Percentiles rank a stretch among this genome's conserved stretches.
Conservation (phyloP, 352 stramenopile genomes). For the Pythium dissotocum region DNA sequence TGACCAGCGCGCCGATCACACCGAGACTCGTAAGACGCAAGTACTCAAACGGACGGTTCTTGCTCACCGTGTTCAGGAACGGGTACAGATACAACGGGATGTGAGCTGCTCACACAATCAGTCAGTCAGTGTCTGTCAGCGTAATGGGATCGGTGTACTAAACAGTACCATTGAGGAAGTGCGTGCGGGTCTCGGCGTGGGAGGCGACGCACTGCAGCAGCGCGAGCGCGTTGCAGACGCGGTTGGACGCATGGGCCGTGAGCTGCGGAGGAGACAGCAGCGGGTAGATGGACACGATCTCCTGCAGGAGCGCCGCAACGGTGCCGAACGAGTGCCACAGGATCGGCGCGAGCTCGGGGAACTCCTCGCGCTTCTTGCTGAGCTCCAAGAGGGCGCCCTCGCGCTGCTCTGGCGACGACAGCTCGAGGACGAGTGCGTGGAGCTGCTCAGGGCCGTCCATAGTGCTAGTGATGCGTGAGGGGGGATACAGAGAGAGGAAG, state of each 20-base stretch:
- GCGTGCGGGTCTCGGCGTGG: slow-evolving; percentile 95
- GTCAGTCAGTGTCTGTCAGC: neutral
- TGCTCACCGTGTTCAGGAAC: slow-evolving; percentile 98
- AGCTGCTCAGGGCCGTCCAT: slow-evolving; percentile 77
- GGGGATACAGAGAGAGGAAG: neutral
- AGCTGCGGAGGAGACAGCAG: slow-evolving; percentile 96
- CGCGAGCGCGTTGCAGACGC: slow-evolving; percentile 98
- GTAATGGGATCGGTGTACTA: neutral
- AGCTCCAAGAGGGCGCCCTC: slow-evolving; percentile 97
- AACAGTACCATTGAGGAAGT: slow-evolving; percentile 93
- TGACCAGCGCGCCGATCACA: slow-evolving; percentile 99
- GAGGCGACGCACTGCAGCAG: slow-evolving; percentile 98
- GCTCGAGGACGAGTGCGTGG: slow-evolving; percentile 91
- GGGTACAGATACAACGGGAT: slow-evolving; percentile 99
- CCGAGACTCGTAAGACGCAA: slow-evolving; percentile 96
- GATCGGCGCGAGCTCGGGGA: slow-evolving; percentile 96
- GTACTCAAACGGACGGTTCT: slow-evolving; percentile 99
- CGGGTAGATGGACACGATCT: slow-evolving; percentile 99
- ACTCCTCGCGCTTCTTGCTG: slow-evolving; percentile 98
- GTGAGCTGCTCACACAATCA: slow-evolving; percentile 63
- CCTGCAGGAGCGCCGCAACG: slow-evolving; percentile 96
- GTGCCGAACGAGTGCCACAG: slow-evolving; percentile 98
- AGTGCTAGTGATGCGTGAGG: neutral
- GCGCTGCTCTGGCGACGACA: slow-evolving; percentile 93
- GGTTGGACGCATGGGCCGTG: slow-evolving; percentile 96